Evolutionary conservation across 768 basidiomycete genomes (phyloP).

Genomic region (Trametes cubensis): DNA sequence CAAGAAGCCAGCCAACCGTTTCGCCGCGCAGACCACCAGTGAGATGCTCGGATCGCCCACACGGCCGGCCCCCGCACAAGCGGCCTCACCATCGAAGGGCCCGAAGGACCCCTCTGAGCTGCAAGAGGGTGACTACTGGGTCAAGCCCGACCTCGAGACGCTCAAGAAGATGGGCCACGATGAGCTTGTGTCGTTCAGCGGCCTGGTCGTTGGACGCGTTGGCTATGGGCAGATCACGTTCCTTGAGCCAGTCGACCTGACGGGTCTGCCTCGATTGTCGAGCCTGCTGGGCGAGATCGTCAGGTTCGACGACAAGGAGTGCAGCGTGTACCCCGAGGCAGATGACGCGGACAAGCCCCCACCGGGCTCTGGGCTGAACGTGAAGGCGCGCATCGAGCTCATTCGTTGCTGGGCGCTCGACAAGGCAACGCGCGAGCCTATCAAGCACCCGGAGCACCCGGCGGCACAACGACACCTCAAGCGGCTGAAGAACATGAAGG

Average conservation of each 20-base stretch:
- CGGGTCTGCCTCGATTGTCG: constrained; percentile 75
- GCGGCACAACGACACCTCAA: constrained; percentile 71
- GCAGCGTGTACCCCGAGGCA: constrained; percentile 90
- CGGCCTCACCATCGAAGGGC: constrained; percentile 35
- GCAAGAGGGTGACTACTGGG: constrained; percentile 90
- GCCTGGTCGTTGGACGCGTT: constrained; percentile 86
- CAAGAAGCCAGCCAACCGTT: constrained; percentile 46
- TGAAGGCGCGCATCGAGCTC: constrained; percentile 76
- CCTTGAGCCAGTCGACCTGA: constrained; percentile 82
- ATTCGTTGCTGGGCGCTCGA: constrained; percentile 87
- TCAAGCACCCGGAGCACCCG: constrained; percentile 81
- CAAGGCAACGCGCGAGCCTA: constrained; percentile 87
- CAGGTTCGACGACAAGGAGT: constrained; percentile 88
- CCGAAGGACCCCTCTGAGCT: constrained; percentile 44
- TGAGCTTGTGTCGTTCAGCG: constrained; percentile 71
- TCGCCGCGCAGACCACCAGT: constrained; percentile 40
- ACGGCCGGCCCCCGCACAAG: constrained; percentile 35
- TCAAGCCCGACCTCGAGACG: constrained; percentile 73
- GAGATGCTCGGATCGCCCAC: constrained; percentile 23
- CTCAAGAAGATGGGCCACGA: constrained; percentile 74
- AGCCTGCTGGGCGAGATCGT: constrained; percentile 87
- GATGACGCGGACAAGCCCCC: constrained; percentile 85
- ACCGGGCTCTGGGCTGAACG: constrained; percentile 86
- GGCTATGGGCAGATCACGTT: constrained; percentile 89
- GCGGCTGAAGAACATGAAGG: constrained; percentile 80